Evolutionary conservation across 2,329 filamentous ascomycete species (phyloP).

Genomic region (Diaporthe destruens): DNA sequence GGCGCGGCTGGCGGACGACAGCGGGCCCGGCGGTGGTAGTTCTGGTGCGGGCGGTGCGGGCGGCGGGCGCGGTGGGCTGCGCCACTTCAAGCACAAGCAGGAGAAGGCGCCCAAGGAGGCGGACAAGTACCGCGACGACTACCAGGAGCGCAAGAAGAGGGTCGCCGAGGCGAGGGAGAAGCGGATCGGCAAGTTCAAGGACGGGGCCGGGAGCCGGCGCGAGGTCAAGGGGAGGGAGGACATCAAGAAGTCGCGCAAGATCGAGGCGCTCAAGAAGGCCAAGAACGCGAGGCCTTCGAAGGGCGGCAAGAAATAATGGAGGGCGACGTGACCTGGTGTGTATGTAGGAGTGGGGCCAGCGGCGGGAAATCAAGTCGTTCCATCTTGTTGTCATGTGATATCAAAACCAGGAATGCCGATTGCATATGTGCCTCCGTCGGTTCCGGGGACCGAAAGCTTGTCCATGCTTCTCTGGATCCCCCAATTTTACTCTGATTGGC

Average conservation of each 20-base stretch:
- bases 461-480: too few species aligned
- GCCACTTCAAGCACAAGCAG: slow-evolving; percentile 85
- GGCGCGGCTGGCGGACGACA: slow-evolving; percentile 45
- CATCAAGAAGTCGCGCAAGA: slow-evolving; percentile 83
- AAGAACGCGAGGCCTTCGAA: slow-evolving; percentile 89
- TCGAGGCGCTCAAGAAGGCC: slow-evolving; percentile 80
- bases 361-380: too few species aligned
- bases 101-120: slow-evolving; percentile 92
- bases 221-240: slow-evolving; percentile 88
- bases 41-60: slow-evolving; percentile 50
- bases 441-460: too few species aligned
- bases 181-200: slow-evolving; percentile 78
- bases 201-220: slow-evolving; percentile 77
- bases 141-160: slow-evolving; percentile 89
- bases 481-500: too few species aligned
- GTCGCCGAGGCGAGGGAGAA: slow-evolving; percentile 90
- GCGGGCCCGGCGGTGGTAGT: slow-evolving; percentile 46
- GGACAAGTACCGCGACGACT: slow-evolving; percentile 93
- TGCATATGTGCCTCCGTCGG: too few species aligned
- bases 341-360: background rate
- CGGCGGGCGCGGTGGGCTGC: slow-evolving; percentile 54
- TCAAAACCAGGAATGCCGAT: too few species aligned
- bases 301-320: slow-evolving; percentile 51
- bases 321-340: background rate
- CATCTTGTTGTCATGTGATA: too few species aligned